Percentiles rank a stretch among this genome's conserved stretches.
These are phyloP conservation scores for Geopyxis carbonaria DNA, from an alignment of 495 filamentous ascomycete species.

Conservation along the genomic window DNA sequence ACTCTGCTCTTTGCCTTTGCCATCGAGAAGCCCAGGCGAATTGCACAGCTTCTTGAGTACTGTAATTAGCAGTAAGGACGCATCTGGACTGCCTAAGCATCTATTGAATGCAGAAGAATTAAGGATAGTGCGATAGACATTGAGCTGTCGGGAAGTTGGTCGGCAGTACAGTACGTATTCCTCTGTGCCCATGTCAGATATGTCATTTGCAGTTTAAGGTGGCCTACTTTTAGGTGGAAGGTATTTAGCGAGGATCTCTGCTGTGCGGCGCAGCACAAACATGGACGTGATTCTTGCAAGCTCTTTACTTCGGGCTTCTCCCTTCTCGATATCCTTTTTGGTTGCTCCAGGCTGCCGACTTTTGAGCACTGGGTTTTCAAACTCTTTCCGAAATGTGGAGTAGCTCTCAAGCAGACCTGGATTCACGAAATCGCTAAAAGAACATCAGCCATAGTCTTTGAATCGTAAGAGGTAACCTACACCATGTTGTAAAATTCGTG, in stretches of 20 bases:
- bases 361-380: conserved; percentile 55
- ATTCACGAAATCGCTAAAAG: conserved; percentile 48
- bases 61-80: conserved; percentile 58
- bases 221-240: conserved; percentile 48
- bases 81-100: conserved; percentile 47
- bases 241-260: conserved; percentile 54
- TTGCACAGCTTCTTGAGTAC: conserved; percentile 74
- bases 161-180: conserved; percentile 64
- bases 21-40: conserved; percentile 44
- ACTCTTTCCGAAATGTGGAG: conserved; percentile 52
- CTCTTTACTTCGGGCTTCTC: conserved; percentile 51
- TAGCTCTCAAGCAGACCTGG: conserved; percentile 53
- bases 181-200: conserved; percentile 2
- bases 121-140: conserved; percentile 52
- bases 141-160: conserved; percentile 49
- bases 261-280: conserved; percentile 65
- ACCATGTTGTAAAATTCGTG: conserved; percentile 65
- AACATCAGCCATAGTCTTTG: background rate
- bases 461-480: background rate
- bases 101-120: conserved; percentile 50
- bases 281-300: conserved; percentile 47
- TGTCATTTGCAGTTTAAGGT: background rate
- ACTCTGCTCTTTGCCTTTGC: conserved; percentile 25
- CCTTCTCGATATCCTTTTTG: conserved; percentile 51
- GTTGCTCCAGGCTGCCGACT: conserved; percentile 56